phyloP scores from a whole-genome alignment of 1,139 yeast genomes.

The Kodamaea suecica region DNA sequence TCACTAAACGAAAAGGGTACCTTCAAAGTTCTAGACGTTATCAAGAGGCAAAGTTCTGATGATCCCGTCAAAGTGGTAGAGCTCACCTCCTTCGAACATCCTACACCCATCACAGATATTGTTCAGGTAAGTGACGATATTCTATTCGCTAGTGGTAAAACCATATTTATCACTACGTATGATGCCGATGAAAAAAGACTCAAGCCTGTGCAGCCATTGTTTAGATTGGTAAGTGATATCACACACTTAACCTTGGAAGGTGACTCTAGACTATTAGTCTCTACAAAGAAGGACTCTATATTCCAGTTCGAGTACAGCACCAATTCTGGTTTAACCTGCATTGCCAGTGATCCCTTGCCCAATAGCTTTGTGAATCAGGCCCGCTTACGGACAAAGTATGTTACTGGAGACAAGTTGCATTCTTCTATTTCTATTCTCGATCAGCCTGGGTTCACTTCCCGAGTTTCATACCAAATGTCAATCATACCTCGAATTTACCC shows the following conservation, averaged over 20 bases:
- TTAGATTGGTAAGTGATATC: slow-evolving; percentile 37
- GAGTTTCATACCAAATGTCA: slow-evolving; percentile 24
- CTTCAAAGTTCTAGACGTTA: slow-evolving; percentile 43
- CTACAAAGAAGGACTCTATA: slow-evolving; percentile 43
- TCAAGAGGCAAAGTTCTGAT: slow-evolving; percentile 19
- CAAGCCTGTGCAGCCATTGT: slow-evolving; percentile 25
- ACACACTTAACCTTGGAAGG: slow-evolving; percentile 28
- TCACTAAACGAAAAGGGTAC: slow-evolving; percentile 25
- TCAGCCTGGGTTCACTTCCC: slow-evolving; percentile 8
- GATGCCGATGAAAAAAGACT: slow-evolving; percentile 37
- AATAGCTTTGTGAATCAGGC: slow-evolving; percentile 41
- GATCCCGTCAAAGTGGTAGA: slow-evolving; percentile 28
- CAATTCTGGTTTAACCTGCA: slow-evolving; percentile 13
- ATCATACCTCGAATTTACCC: slow-evolving; percentile 43
- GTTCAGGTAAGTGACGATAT: slow-evolving; percentile 36
- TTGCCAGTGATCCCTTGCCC: slow-evolving; percentile 35
- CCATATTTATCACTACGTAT: slow-evolving; percentile 39
- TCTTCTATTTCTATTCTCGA: slow-evolving; percentile 34
- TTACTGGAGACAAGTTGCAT: slow-evolving; percentile 43
- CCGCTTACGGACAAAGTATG: slow-evolving; percentile 22
- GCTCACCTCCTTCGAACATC: slow-evolving; percentile 36
- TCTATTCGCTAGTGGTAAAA: slow-evolving; percentile 32
- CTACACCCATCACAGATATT: slow-evolving; percentile 36
- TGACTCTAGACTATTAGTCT: slow-evolving; percentile 20
- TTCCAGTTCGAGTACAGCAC: slow-evolving; percentile 21